Base-by-base conservation (phyloP, 2,329 filamentous ascomycete genomes). In the Fonsecaea pugnacius region DNA sequence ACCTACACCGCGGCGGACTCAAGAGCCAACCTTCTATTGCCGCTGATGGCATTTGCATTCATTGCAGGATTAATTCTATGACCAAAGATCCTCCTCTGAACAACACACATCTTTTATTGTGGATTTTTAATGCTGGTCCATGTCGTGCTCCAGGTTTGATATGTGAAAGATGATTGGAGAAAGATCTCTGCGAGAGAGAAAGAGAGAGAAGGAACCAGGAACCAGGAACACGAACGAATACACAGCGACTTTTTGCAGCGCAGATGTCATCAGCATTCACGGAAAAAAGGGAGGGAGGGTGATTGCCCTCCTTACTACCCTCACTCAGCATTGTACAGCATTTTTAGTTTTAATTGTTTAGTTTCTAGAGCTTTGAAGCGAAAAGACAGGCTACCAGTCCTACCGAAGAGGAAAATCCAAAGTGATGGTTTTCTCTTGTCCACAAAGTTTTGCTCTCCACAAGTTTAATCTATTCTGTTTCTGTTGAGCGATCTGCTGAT, bases 31-130 rank as follows among this genome's bases (percentile, higher is more conserved):
- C 36, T 30, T 24, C 9, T 64, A 21, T 10, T 62, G 12, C 30
- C 60, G 27, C 57, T 57, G 1, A 43, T 64, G 27, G 35, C 61
- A 8, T 24, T 66, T 16, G 64, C 64, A 30, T 60, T 66, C 14
- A 27, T 63, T 14, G 53, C 58, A 14, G 66, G 64, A 38, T 59
- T 59, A 24, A 53, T 62, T 50, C 50, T 66, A 30, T 68, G 62
- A 68, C 51, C n/a, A 27, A 14, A 6, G 5, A 5, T 43, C n/a
- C 38, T 18, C 38, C 16, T 18, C 27, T 30, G 27, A 30, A 4
- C 27, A 30, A 30, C 27, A 30, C 4, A 30, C 27, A 30, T 30
- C 27, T n/a, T n/a, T 43, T 43, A 12, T 43, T 43, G 10, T 43
- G 27, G 27, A 5, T 30, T 30, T 30, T 30, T 30, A 30, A 30